Percentiles rank a stretch among this genome's conserved stretches.
These are phyloP conservation scores for Dioszegia hungarica DNA, from an alignment of 768 basidiomycete species.

Conservation along the genomic window DNA sequence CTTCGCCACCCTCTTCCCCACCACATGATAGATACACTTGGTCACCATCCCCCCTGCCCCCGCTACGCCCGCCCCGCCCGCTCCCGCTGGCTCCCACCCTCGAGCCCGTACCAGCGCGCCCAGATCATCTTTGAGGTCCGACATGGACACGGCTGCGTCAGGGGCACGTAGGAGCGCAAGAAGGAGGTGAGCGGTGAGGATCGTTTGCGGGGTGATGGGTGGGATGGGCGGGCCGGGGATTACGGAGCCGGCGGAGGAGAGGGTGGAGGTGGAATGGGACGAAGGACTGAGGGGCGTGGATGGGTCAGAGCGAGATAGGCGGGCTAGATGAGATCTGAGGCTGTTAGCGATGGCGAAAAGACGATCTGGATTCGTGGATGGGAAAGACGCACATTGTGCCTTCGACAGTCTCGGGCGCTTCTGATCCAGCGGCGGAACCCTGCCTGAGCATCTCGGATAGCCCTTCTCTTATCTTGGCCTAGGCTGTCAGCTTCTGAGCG, in stretches of 20 bases:
- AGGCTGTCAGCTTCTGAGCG: background rate
- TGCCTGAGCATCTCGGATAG: background rate
- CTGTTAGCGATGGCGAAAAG: too few relatives aligned
- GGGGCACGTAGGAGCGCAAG: slow-evolving; percentile 20
- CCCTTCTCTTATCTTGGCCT: background rate
- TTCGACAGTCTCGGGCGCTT: background rate
- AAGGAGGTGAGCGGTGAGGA: slow-evolving; percentile 31
- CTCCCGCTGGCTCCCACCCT: slow-evolving; percentile 9
- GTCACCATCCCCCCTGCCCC: slow-evolving; percentile 19
- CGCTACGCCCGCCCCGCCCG: slow-evolving; percentile 16
- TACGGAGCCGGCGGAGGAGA: slow-evolving; percentile 9
- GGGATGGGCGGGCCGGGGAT: background rate
- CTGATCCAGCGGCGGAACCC: background rate
- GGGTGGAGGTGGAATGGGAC: slow-evolving; percentile 18
- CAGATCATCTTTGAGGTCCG: slow-evolving; percentile 33
- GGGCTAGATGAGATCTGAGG: slow-evolving; percentile 30
- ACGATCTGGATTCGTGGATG: too few relatives aligned
- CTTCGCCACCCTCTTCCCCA: slow-evolving; percentile 35
- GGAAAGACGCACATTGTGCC: slow-evolving; percentile 4
- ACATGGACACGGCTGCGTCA: slow-evolving; percentile 12
- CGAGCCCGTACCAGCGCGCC: slow-evolving; percentile 19
- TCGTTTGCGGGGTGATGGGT: slow-evolving; percentile 30
- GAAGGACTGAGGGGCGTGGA: slow-evolving; percentile 35
- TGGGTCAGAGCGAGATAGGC: slow-evolving; percentile 20
- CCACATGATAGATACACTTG: slow-evolving; percentile 38